Evolutionary conservation across 176 grass and related monocot genomes (phyloP), one percentile per base, ranked within the genome.

Genomic region (Carex littledalei): DNA sequence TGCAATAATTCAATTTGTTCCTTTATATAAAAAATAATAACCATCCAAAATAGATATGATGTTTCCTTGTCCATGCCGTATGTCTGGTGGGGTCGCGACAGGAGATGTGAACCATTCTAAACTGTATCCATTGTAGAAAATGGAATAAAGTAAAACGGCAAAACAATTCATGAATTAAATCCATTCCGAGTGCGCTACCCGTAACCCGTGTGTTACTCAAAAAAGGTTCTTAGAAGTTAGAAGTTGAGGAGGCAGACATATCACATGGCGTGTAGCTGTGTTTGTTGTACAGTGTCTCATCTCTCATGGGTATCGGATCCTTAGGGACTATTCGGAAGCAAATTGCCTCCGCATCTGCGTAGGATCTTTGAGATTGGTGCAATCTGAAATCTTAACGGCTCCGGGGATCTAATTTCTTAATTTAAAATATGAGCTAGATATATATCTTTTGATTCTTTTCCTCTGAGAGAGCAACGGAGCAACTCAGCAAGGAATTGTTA

Each of bases 191-290:
- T 74, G 70, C 70, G 43, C 18, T 3, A 22, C 43, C 20, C 37
- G 37, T 39, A 4, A 22, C 43, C 20, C 37, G 37, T 39, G 37
- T 18, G 8, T 32, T 37, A 24, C 12, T 37, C 34, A 5, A 67
- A 18, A 41, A 16, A 70, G 41, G 35, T 71, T 78, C 14, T 34
- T 16, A 18, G 14, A 77, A 77, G 5, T 16, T 16, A 18, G 5
- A 54, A 54, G 12, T 6, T 54, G 21, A 52, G 20, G n/a, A 29
- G 35, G 60, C 18, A 65, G 60, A 83, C 63, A 67, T 32, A 83
- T 54, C 81, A 83, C 81, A 83, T 83, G 81, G 41, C 60, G 53
- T 83, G 39, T 67, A 83, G 81, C 39, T 68, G 81, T 68, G 62
- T 29, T 54, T 67, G 68, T 67, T 54, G 62, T 66, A 55, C 63